A percentile compares a stretch with the other conserved stretches of the same genome.
These are phyloP conservation scores for Lentinus tigrinus DNA, from an alignment of 768 basidiomycete genomes.

Conservation along the genomic window DNA sequence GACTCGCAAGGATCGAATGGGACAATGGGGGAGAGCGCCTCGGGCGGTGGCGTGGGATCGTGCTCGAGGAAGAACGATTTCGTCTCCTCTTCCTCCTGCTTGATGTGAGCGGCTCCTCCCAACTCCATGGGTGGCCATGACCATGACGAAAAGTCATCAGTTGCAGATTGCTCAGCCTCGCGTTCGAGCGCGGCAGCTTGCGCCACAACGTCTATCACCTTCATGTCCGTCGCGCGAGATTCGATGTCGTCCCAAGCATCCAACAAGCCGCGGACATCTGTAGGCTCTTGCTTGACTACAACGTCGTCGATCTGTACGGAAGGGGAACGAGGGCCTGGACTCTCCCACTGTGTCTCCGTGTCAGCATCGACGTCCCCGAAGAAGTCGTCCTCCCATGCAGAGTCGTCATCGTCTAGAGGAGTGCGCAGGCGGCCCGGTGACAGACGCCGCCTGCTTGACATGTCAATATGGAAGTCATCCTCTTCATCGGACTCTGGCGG, in stretches of 20 bases:
- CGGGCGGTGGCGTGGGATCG: conserved; percentile 12
- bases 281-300: conserved; percentile 57
- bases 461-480: conserved; percentile 36
- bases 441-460: conserved; percentile 39
- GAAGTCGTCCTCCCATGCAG: conserved; percentile 34
- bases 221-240: conserved; percentile 32
- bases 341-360: conserved; percentile 57
- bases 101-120: conserved; percentile 22
- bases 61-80: conserved; percentile 16
- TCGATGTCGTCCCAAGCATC: conserved; percentile 73
- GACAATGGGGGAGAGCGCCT: conserved; percentile 1
- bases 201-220: conserved; percentile 43
- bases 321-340: conserved; percentile 62
- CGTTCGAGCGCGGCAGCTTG: conserved; percentile 34
- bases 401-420: conserved; percentile 24
- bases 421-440: conserved; percentile 20
- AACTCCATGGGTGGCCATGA: conserved; percentile 34
- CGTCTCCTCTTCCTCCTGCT: conserved; percentile 29
- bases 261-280: conserved; percentile 61
- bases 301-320: conserved; percentile 44
- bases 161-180: conserved; percentile 21
- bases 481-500: conserved; percentile 75
- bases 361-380: conserved; percentile 55
- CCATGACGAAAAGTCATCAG: conserved; percentile 12
- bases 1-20: conserved; percentile 10